Conservation (phyloP, 2,329 filamentous ascomycete species). For the Trichoderma koningiopsis region DNA sequence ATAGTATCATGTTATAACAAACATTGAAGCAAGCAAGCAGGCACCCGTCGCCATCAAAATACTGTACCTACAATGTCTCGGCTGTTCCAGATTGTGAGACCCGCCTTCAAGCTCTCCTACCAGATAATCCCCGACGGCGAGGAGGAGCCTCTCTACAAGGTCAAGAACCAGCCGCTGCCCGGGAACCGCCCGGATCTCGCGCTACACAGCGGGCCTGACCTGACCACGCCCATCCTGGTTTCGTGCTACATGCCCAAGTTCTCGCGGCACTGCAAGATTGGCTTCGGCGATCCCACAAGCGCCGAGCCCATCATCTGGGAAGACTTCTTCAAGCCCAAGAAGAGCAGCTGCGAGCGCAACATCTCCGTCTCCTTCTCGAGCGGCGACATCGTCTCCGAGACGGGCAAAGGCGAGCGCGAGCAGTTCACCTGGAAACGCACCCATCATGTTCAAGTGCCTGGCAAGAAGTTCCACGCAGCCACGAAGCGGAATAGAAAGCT, state of each 20-base stretch:
- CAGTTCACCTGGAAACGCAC: conserved; percentile 29
- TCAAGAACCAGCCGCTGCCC: conserved; percentile 15
- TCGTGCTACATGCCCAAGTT: conserved; percentile 29
- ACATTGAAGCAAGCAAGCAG: not conserved
- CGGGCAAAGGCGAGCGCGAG: conserved; percentile 15
- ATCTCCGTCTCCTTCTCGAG: conserved; percentile 11
- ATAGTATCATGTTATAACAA: not conserved
- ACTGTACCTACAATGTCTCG: conserved; percentile 12
- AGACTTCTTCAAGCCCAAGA: conserved; percentile 28
- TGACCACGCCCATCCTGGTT: conserved; percentile 20
- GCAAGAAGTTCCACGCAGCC: conserved; percentile 4
- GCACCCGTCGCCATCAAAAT: not conserved
- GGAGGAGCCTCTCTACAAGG: conserved; percentile 18
- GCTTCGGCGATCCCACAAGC: conserved; percentile 28
- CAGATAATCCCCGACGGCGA: conserved; percentile 11
- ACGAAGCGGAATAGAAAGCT: conserved; percentile 27
- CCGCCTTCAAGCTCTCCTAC: conserved; percentile 18
- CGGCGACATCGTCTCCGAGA: conserved; percentile 2
- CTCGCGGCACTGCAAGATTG: conserved; percentile 28
- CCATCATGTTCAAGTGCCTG: conserved; percentile 18
- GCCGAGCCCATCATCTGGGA: conserved; percentile 27
- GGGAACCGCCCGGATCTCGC: conserved; percentile 25
- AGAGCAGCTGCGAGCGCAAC: conserved; percentile 18
- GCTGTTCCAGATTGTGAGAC: conserved; percentile 4
- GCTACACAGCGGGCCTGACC: conserved; percentile 25